A percentile compares a stretch with the other conserved stretches of the same genome.
phyloP scores from a whole-genome alignment of 2,329 filamentous ascomycete species.

The Arthrobotrys megalospora region DNA sequence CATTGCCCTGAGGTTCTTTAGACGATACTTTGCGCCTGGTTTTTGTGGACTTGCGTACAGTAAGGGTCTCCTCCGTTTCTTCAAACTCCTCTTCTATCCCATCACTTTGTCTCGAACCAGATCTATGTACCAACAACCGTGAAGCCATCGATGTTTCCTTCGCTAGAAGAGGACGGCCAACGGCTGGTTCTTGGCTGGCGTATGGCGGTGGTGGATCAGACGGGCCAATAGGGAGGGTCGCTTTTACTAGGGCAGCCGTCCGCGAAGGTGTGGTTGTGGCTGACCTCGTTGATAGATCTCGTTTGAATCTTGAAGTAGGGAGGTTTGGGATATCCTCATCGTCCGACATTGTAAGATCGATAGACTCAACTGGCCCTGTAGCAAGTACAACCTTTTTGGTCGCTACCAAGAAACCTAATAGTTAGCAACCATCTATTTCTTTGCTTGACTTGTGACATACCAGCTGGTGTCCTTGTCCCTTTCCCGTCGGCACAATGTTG shows the following conservation, averaged over 20 bases:
- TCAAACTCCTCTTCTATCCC: constrained; percentile 24
- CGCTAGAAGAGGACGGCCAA: not conserved
- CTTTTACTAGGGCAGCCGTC: constrained; percentile 2
- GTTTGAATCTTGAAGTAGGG: constrained; percentile 29
- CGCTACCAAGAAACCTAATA: not conserved
- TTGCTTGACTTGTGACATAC: constrained; percentile 6
- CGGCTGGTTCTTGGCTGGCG: constrained; percentile 39
- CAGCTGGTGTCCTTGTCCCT: constrained; percentile 51
- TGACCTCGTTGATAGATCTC: constrained; percentile 31
- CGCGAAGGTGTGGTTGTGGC: constrained; percentile 38
- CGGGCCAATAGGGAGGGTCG: constrained; percentile 40
- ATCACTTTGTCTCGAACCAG: not conserved
- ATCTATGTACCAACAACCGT: not conserved
- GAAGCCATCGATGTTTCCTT: not conserved
- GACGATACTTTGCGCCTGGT: constrained; percentile 3
- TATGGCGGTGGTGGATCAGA: constrained; percentile 56
- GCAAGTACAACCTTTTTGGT: constrained; percentile 52
- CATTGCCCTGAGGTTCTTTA: constrained; percentile 5
- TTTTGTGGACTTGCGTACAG: constrained; percentile 28
- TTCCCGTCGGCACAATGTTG: constrained; percentile 59
- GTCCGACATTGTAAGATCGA: constrained; percentile 56
- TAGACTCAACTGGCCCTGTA: constrained; percentile 52
- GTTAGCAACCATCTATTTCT: not conserved
- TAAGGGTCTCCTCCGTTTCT: constrained; percentile 17
- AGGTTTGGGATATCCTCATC: constrained; percentile 43